Evolutionary conservation across 257 asterid species (phyloP), one percentile per base, ranked within the genome.

Genomic region (Fraxinus anomala): DNA sequence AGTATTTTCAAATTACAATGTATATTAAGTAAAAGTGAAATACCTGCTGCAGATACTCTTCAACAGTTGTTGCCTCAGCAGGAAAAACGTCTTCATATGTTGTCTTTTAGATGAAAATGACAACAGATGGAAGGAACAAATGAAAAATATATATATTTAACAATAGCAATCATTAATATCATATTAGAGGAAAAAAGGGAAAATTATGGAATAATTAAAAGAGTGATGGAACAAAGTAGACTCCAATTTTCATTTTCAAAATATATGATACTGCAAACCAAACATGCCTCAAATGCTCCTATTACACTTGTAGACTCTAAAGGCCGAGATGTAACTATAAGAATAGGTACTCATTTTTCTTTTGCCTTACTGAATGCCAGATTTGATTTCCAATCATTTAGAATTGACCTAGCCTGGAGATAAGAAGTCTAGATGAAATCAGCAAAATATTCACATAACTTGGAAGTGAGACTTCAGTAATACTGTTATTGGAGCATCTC

Each of bases 21-120:
- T 4, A 44, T 68, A 77, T 44, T 40, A 77, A 59, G 33, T n/a
- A n/a, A 63, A 81, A 73, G 73, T 19, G 71, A 66, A 79, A 79
- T 85, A 93, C 98, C 97, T 96, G 99, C 70, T 93, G 97, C 80
- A 96, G 85, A 89, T 93, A 96, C 82, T 96, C 99, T 84, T 96
- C 99, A 65, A 96, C 94, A 13, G 91, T 86, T 1, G 99, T 92
- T 78, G 98, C 99, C 86, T 96, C 99, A 11, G 98, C 94, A 21
- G 98, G 99, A 76, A 93, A 96, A 76, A 96, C 97, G 75, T 96
- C 99, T 87, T 96, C 99, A 73, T 88, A 96, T 21, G 98, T 93
- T 44, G 98, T 96, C 99, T 96, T 82, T 44, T 74, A 59, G 49
- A 78, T 68, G 76, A 67, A 78, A 81, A 73, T 21, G 72, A 77